phyloP scores from a whole-genome alignment of 2,329 filamentous ascomycete genomes.

The Trichoderma sp. region DNA sequence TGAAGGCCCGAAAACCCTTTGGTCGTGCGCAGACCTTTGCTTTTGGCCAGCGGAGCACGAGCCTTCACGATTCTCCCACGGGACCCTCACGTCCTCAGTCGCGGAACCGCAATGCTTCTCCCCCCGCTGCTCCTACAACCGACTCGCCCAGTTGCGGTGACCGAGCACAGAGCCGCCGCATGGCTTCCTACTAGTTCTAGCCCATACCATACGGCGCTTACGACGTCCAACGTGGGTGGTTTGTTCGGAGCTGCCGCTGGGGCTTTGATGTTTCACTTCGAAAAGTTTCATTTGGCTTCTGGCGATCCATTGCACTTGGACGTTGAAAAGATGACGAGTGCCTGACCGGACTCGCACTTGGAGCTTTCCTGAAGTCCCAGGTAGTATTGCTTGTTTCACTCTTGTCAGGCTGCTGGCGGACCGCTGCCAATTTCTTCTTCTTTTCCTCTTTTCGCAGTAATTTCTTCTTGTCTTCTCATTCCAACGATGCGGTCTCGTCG shows the following conservation, averaged over 20 bases:
- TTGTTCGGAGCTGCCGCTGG: not conserved
- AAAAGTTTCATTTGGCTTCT: slow-evolving; percentile 21
- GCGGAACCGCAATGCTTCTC: slow-evolving; percentile 41
- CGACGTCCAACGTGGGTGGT: not conserved
- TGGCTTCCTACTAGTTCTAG: slow-evolving; percentile 69
- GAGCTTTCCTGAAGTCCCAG: slow-evolving; percentile 14
- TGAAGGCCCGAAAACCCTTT: slow-evolving; percentile 86
- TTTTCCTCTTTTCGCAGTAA: not conserved
- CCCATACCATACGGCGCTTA: not conserved
- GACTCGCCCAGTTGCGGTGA: slow-evolving; percentile 48
- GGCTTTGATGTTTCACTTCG: slow-evolving; percentile 4
- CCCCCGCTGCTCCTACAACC: slow-evolving; percentile 47
- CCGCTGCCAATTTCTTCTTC: not conserved
- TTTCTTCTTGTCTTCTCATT: not conserved
- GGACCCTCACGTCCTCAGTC: slow-evolving; percentile 50
- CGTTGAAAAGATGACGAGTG: not conserved
- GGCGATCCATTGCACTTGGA: slow-evolving; percentile 10
- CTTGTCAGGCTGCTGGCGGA: not conserved
- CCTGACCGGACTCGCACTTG: not conserved
- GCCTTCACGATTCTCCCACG: slow-evolving; percentile 62
- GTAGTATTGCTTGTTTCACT: slow-evolving; percentile 19
- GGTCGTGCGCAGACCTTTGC: slow-evolving; percentile 91
- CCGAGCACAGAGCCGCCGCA: slow-evolving; percentile 58
- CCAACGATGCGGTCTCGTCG: slow-evolving; percentile 5
- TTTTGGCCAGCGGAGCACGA: slow-evolving; percentile 73